These are phyloP conservation scores for Sindora glabra DNA, from an alignment of 306 rosid species.

Conservation along the genomic window DNA sequence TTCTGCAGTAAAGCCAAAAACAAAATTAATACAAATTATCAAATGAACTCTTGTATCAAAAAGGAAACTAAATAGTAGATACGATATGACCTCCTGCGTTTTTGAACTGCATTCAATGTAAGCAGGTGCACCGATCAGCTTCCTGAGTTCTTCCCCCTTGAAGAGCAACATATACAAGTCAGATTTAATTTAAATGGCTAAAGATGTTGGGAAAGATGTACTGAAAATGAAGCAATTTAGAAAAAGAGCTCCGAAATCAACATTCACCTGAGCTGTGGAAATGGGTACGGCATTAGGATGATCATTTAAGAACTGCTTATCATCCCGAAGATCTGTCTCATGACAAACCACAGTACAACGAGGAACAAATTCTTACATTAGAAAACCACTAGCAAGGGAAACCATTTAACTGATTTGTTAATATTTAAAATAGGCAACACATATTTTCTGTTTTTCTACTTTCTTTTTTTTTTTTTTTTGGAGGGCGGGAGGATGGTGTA, in stretches of 20 bases:
- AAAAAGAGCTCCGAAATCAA: conserved; percentile 1
- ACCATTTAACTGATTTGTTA: not conserved
- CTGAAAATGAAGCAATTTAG: not conserved
- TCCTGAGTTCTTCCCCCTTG: conserved; percentile 96
- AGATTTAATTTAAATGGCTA: not conserved
- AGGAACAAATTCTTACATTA: not conserved
- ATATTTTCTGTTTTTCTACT: too few relatives aligned
- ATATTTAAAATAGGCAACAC: too few relatives aligned
- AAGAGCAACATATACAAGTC: conserved; percentile 8
- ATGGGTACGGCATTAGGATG: conserved; percentile 99
- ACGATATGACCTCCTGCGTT: conserved; percentile 67
- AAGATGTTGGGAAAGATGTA: not conserved
- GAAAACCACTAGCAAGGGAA: not conserved
- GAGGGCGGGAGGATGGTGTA: too few relatives aligned
- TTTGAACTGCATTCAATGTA: conserved; percentile 98
- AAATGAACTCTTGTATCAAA: not conserved
- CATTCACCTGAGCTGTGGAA: conserved; percentile 65
- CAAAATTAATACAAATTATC: not conserved
- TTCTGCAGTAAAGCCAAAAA: conserved; percentile 44
- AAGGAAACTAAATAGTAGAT: not conserved
- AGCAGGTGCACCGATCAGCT: conserved; percentile 87
- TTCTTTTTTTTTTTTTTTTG: too few relatives aligned
- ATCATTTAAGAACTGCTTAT: conserved; percentile 81
- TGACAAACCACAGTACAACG: conserved; percentile 14
- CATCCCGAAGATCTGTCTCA: conserved; percentile 92